phyloP scores from a whole-genome alignment of 768 basidiomycete species.

The Boletellus ananas region DNA sequence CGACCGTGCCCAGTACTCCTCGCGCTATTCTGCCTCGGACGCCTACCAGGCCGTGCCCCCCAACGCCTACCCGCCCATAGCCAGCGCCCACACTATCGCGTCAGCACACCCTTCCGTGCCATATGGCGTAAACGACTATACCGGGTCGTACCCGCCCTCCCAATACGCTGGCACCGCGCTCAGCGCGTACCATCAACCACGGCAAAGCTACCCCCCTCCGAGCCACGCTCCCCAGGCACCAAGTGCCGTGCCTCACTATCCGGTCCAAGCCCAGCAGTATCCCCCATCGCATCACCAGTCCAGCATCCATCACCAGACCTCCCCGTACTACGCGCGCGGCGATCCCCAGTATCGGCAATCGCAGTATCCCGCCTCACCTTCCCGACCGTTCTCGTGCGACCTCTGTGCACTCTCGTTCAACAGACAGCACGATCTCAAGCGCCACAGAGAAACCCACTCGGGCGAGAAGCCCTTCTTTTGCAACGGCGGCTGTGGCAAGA shows the following conservation, averaged over 20 bases:
- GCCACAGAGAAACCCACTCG: conserved; percentile 80
- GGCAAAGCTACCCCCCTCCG: conserved; percentile 24
- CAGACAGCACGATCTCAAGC: conserved; percentile 80
- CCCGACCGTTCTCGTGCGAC: conserved; percentile 63
- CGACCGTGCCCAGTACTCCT: conserved; percentile 18
- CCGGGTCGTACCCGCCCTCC: conserved; percentile 12
- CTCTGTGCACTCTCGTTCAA: conserved; percentile 81
- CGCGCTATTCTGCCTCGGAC: conserved; percentile 25
- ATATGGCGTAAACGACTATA: conserved; percentile 24
- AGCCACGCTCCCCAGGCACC: conserved; percentile 31
- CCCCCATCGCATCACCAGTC: conserved; percentile 23
- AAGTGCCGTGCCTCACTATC: conserved; percentile 32
- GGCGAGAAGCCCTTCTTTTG: conserved; percentile 83
- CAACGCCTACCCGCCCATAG: conserved; percentile 18
- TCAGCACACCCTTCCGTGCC: conserved; percentile 18
- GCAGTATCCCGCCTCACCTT: conserved; percentile 56
- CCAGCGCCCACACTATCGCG: conserved; percentile 17
- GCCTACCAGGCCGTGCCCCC: conserved; percentile 18
- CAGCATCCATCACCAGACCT: conserved; percentile 19
- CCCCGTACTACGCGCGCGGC: conserved; percentile 35
- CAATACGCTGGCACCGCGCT: conserved; percentile 20
- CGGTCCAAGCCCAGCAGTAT: conserved; percentile 29
- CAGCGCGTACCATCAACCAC: conserved; percentile 22
- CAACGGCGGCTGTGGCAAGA: conserved; percentile 83
- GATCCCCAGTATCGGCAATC: conserved; percentile 25